Evolutionary conservation across 495 filamentous ascomycete species (phyloP).

Genomic region (Lasiosphaeris hirsuta): DNA sequence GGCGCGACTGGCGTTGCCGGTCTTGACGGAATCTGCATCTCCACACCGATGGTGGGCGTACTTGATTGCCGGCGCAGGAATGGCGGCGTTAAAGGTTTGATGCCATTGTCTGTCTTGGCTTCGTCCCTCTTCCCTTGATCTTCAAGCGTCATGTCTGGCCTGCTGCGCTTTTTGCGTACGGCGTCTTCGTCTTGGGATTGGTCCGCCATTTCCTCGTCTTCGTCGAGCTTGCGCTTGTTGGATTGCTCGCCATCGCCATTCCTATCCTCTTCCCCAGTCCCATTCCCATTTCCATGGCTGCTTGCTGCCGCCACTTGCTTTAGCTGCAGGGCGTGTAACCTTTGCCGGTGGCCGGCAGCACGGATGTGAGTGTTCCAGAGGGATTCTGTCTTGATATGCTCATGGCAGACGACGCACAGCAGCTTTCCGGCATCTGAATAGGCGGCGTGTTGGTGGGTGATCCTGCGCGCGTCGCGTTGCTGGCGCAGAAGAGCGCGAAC

Average conservation of each 20-base stretch:
- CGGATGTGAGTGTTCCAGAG: constrained; percentile 58
- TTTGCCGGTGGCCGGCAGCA: constrained; percentile 44
- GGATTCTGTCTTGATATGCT: constrained; percentile 57
- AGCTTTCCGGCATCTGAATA: constrained; percentile 61
- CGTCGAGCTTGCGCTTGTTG: constrained; percentile 42
- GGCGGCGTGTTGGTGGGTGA: constrained; percentile 60
- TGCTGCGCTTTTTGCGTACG: constrained; percentile 42
- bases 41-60: constrained; percentile 43
- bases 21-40: constrained; percentile 55
- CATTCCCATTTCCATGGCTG: background rate
- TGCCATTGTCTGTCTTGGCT: background rate
- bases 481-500: constrained; percentile 77
- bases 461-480: constrained; percentile 73
- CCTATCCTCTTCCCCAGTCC: background rate
- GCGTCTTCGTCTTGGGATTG: constrained; percentile 35
- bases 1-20: constrained; percentile 48
- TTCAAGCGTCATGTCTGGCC: constrained; percentile 23
- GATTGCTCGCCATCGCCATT: constrained; percentile 1
- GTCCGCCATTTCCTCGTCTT: constrained; percentile 35
- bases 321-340: constrained; percentile 25
- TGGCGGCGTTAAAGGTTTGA: constrained; percentile 33
- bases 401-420: constrained; percentile 56
- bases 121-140: constrained; percentile 20
- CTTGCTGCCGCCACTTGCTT: constrained; percentile 14
- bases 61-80: constrained; percentile 33